These are phyloP conservation scores for Mycena leptocephala DNA, from an alignment of 768 basidiomycete genomes.

Conservation along the genomic window DNA sequence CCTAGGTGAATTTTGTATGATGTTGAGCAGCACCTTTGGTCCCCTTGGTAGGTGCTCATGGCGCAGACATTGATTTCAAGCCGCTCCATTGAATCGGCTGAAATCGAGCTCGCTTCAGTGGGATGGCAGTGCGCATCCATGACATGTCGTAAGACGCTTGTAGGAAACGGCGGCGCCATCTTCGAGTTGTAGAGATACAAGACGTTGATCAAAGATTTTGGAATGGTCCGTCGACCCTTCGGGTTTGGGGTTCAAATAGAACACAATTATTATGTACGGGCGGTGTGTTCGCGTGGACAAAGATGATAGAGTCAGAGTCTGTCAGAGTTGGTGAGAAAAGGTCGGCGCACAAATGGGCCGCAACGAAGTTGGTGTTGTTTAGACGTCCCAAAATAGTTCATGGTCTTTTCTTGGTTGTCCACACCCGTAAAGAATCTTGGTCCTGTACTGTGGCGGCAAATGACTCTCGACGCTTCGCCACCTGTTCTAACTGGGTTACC, in stretches of 20 bases:
- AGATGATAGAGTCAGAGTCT: background rate
- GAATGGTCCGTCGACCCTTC: too few species aligned
- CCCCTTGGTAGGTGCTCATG: conserved; percentile 80
- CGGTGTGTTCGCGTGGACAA: background rate
- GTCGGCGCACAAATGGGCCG: too few species aligned
- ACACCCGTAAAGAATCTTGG: background rate
- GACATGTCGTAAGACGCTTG: conserved; percentile 74
- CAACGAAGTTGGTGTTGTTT: too few species aligned
- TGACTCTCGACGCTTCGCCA: conserved; percentile 58
- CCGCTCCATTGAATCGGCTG: conserved; percentile 63
- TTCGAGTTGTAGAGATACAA: too few species aligned
- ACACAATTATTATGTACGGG: too few species aligned
- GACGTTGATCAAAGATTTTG: background rate
- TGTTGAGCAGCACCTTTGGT: conserved; percentile 64
- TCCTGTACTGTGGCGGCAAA: conserved; percentile 54
- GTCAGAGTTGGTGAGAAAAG: too few species aligned
- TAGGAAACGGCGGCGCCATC: background rate
- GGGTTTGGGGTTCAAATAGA: too few species aligned
- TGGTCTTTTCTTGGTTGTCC: background rate
- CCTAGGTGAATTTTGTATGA: background rate
- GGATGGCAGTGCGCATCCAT: conserved; percentile 96
- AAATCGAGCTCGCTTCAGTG: conserved; percentile 76
- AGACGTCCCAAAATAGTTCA: background rate
- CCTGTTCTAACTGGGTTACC: conserved; percentile 64
- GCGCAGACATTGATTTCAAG: conserved; percentile 83